Percentiles rank a stretch among this genome's conserved stretches.
Conservation (phyloP, 1,284 basidiomycete species). For the Coniophora puteana region DNA sequence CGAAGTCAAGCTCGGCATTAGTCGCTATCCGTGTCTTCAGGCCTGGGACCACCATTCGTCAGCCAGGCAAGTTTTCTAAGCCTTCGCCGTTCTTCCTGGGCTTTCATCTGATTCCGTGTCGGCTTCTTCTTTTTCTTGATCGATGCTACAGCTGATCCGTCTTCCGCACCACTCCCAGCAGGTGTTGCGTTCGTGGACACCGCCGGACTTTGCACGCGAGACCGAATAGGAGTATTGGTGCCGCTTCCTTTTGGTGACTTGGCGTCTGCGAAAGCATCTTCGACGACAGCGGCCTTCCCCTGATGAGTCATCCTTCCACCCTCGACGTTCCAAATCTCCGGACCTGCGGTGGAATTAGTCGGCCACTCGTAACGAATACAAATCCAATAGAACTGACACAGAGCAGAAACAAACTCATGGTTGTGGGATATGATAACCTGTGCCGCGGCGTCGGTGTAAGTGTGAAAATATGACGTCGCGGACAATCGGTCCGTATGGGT, state of each 20-base stretch:
- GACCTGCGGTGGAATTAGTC: slow-evolving; percentile 41
- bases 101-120: slow-evolving; percentile 90
- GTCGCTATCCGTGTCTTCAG: slow-evolving; percentile 79
- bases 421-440: slow-evolving; percentile 98
- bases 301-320: slow-evolving; percentile 80
- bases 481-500: slow-evolving; percentile 14
- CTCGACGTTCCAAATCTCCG: slow-evolving; percentile 83
- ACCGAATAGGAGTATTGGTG: slow-evolving; percentile 62
- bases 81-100: slow-evolving; percentile 77
- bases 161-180: slow-evolving; percentile 69
- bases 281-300: slow-evolving; percentile 83
- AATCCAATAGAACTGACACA: slow-evolving; percentile 55
- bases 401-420: slow-evolving; percentile 83
- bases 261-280: slow-evolving; percentile 64
- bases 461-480: slow-evolving; percentile 16
- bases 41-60: slow-evolving; percentile 73
- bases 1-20: slow-evolving; percentile 27
- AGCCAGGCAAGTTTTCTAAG: slow-evolving; percentile 84
- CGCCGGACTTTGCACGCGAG: slow-evolving; percentile 59
- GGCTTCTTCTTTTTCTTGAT: slow-evolving; percentile 87
- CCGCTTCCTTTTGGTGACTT: slow-evolving; percentile 70
- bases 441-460: too few species aligned
- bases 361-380: too few species aligned
- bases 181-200: slow-evolving; percentile 66
- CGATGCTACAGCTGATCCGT: slow-evolving; percentile 38